phyloP scores from a whole-genome alignment of 306 rosid genomes.

The Pyrus pyrifolia region DNA sequence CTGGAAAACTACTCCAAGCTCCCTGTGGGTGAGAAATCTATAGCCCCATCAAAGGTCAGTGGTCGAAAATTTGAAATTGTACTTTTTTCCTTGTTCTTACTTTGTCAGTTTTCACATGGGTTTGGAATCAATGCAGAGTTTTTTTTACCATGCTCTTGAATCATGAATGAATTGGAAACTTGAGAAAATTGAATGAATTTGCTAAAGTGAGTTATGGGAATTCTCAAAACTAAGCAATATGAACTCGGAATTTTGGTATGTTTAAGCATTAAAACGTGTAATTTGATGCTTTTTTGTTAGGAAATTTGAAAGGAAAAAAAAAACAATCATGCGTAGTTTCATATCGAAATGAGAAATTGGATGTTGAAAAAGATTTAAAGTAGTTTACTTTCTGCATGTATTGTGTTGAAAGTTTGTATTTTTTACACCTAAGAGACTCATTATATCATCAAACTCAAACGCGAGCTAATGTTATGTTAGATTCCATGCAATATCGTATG shows the following conservation, averaged over 20 bases:
- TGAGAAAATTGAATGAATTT: background rate
- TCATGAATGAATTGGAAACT: background rate
- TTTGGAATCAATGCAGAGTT: background rate
- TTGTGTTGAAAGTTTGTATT: background rate
- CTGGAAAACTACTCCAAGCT: constrained; percentile 53
- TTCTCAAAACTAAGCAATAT: background rate
- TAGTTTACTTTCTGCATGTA: background rate
- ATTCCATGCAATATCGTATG: background rate
- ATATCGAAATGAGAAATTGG: background rate
- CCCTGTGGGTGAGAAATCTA: constrained; percentile 44
- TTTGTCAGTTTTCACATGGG: background rate
- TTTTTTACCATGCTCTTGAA: background rate
- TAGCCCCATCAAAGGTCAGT: constrained; percentile 54
- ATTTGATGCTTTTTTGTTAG: background rate
- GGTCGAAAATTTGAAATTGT: background rate
- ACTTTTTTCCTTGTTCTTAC: background rate
- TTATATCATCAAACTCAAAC: background rate
- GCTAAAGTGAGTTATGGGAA: background rate
- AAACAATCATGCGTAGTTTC: background rate
- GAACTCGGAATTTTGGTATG: background rate
- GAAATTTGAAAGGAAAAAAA: too few species aligned
- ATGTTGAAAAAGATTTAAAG: background rate
- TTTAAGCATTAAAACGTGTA: background rate
- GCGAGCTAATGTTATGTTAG: background rate
- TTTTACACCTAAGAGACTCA: background rate